Evolutionary conservation across 164 flowering plant species (phyloP).

Genomic region (Platanus orientalis): DNA sequence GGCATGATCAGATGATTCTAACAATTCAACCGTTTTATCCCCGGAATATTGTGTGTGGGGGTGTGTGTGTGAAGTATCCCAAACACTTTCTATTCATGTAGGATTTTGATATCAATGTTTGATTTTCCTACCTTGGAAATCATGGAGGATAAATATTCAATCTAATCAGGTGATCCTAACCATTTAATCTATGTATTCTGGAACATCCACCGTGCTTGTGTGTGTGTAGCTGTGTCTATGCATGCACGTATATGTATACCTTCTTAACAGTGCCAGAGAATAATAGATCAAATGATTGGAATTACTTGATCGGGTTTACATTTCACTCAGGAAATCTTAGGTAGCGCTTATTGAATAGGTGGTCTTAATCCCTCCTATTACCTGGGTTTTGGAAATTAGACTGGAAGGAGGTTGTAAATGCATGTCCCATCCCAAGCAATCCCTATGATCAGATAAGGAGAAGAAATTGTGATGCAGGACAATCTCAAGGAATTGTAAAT

Average conservation of each 20-base stretch:
- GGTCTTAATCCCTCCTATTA: neutral
- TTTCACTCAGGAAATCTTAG: neutral
- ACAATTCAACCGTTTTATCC: too few relatives aligned
- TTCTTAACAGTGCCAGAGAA: neutral
- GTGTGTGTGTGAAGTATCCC: too few relatives aligned
- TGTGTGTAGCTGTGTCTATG: too few relatives aligned
- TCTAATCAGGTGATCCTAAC: slow-evolving; percentile 33
- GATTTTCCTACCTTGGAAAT: too few relatives aligned
- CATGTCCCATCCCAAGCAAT: neutral
- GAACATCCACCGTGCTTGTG: too few relatives aligned
- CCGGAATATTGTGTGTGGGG: too few relatives aligned
- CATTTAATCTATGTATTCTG: neutral
- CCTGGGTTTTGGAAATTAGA: neutral
- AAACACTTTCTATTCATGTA: too few relatives aligned
- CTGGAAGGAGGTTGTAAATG: neutral
- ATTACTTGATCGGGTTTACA: neutral
- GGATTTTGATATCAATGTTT: too few relatives aligned
- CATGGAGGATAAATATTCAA: too few relatives aligned
- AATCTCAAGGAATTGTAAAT: too few relatives aligned
- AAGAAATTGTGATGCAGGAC: too few relatives aligned
- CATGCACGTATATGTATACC: neutral
- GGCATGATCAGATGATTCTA: too few relatives aligned
- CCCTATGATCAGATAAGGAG: neutral
- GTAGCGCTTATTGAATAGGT: neutral
- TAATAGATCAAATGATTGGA: neutral